Evolutionary conservation across 129 eudicot species (phyloP).

Genomic region (Calendula officinalis): DNA sequence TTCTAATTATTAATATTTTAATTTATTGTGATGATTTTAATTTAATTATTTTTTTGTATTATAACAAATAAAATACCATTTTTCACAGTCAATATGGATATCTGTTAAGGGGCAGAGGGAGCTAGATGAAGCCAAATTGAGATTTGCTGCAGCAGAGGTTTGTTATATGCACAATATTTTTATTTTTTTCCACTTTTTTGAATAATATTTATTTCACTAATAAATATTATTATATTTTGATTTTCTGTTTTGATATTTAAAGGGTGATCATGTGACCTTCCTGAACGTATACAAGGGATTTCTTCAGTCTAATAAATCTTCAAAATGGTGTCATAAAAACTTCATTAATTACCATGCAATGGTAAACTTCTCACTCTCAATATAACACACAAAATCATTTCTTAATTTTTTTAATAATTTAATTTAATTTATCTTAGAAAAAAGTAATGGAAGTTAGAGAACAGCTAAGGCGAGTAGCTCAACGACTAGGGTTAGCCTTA

Average conservation of each 20-base stretch:
- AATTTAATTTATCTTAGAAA: constrained; percentile 44
- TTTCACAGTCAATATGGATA: constrained; percentile 88
- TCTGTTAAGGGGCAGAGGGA: constrained; percentile 80
- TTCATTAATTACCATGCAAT: constrained; percentile 88
- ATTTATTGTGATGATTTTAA: background rate
- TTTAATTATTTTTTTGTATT: constrained; percentile 2
- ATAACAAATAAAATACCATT: background rate
- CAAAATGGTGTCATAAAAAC: constrained; percentile 95
- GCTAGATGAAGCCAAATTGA: constrained; percentile 88
- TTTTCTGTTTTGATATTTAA: constrained; percentile 24
- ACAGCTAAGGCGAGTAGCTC: constrained; percentile 78
- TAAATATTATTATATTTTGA: background rate
- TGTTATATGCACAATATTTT: constrained; percentile 10
- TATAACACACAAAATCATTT: background rate
- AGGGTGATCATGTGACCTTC: constrained; percentile 99
- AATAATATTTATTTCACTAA: background rate
- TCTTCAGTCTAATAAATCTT: constrained; percentile 75
- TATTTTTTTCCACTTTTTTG: background rate
- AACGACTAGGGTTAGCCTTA: constrained; percentile 64
- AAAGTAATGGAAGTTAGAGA: constrained; percentile 76
- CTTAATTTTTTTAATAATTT: background rate
- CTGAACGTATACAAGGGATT: constrained; percentile 86
- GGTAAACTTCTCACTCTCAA: constrained; percentile 39
- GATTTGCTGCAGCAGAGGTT: constrained; percentile 97
- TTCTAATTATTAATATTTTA: background rate